Evolutionary conservation across 345 rosid species (phyloP).

Genomic region (Citrus sinensis): DNA sequence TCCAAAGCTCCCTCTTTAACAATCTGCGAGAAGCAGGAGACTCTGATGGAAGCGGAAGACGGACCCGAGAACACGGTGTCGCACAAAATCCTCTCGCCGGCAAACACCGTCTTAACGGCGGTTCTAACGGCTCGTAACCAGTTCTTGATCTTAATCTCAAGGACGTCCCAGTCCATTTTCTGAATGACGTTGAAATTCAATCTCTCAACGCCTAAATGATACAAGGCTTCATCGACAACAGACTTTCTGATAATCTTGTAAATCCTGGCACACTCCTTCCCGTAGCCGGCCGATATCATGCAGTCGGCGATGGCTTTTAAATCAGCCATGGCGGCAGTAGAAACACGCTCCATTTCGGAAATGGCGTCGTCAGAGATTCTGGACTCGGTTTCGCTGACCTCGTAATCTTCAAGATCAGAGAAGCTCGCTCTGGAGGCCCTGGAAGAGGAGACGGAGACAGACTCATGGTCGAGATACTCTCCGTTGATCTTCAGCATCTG

Average conservation of each 20-base stretch:
- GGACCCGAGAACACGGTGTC: constrained; percentile 64
- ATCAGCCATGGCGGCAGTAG: constrained; percentile 39
- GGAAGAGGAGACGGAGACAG: constrained; percentile 31
- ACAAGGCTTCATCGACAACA: constrained; percentile 43
- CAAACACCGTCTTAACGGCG: constrained; percentile 51
- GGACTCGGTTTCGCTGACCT: constrained; percentile 12
- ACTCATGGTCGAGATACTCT: constrained; percentile 51
- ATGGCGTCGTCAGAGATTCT: constrained; percentile 11
- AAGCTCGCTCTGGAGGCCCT: constrained; percentile 17
- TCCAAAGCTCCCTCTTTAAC: constrained; percentile 47
- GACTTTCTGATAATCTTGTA: constrained; percentile 56
- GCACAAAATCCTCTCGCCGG: constrained; percentile 64
- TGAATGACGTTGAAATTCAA: constrained; percentile 34
- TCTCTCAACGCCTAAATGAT: constrained; percentile 50
- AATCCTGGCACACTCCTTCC: constrained; percentile 57
- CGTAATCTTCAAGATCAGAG: constrained; percentile 24
- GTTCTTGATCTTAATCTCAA: constrained; percentile 51
- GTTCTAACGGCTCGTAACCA: constrained; percentile 51
- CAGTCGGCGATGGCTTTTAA: constrained; percentile 63
- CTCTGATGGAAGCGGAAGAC: constrained; percentile 28
- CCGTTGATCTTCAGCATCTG: constrained; percentile 50
- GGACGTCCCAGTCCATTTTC: constrained; percentile 55
- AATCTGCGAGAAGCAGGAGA: constrained; percentile 57
- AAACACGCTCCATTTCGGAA: constrained; percentile 29
- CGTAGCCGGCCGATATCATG: constrained; percentile 59